Percentiles rank a stretch among this genome's conserved stretches.
Conservation (phyloP, 139 green algal species). For the Pseudopediastrum boryanum region DNA sequence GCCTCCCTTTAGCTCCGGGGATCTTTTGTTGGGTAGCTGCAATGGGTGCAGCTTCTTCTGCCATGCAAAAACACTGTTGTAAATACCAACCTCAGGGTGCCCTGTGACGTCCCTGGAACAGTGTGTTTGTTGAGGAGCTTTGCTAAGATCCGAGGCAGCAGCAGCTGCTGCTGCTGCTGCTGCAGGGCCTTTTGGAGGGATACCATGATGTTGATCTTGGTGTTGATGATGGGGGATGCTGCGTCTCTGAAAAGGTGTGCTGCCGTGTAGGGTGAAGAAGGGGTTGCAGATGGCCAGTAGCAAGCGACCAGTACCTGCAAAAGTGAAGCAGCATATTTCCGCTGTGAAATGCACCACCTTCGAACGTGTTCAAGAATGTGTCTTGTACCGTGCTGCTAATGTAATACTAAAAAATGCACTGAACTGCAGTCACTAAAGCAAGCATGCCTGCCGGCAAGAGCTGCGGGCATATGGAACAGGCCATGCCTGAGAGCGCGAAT, state of each 20-base stretch:
- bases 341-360: too few species aligned
- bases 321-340: too few species aligned
- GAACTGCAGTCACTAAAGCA: neutral
- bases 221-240: neutral
- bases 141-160: too few species aligned
- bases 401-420: neutral
- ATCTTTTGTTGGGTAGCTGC: too few species aligned
- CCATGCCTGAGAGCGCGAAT: too few species aligned
- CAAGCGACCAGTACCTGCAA: constrained; percentile 18
- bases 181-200: neutral
- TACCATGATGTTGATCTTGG: neutral
- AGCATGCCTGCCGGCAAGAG: neutral
- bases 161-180: too few species aligned
- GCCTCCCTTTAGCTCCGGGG: too few species aligned
- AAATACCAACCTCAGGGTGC: neutral
- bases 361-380: too few species aligned
- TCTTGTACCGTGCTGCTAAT: too few species aligned
- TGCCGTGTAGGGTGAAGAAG: constrained; percentile 22
- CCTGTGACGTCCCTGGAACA: neutral
- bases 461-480: too few species aligned
- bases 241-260: constrained; percentile 1
- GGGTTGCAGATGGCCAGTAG: constrained; percentile 38
- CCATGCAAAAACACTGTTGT: constrained; percentile 16
- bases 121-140: too few species aligned
- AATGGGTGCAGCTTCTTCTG: constrained; percentile 30